These are phyloP conservation scores for Cyclotella sp. DNA, from an alignment of 108 stramenopile genomes.

Conservation along the genomic window DNA sequence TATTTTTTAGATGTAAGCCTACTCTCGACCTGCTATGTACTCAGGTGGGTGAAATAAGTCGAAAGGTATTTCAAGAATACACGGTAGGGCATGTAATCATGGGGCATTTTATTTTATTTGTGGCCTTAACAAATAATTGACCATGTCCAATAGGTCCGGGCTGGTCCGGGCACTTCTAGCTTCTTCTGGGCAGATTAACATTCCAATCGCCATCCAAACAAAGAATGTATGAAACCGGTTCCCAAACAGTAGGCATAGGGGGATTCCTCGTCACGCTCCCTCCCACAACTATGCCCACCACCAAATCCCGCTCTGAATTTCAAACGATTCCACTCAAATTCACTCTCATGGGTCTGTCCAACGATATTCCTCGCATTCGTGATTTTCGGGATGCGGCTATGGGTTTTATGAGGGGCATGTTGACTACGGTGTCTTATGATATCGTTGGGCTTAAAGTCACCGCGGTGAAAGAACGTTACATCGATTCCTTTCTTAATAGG, in stretches of 20 bases:
- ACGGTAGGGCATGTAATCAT: no score
- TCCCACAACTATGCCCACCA: background rate
- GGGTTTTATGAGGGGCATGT: background rate
- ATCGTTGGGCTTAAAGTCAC: conserved; percentile 1
- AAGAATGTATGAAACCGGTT: no score
- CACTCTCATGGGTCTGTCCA: background rate
- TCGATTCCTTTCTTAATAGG: background rate
- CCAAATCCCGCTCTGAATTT: background rate
- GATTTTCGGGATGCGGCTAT: background rate
- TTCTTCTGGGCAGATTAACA: no score
- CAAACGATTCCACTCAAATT: conserved; percentile 7
- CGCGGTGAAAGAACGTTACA: background rate
- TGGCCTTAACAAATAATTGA: no score
- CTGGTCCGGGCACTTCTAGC: no score
- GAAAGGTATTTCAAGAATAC: no score
- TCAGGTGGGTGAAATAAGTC: no score
- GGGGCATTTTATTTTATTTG: no score
- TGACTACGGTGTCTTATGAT: background rate
- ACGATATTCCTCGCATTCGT: background rate
- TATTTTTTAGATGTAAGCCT: no score
- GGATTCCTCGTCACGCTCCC: background rate
- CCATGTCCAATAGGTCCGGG: no score
- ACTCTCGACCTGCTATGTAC: no score
- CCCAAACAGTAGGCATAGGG: background rate
- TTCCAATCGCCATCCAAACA: no score